These are phyloP conservation scores for Fusarium luffae DNA, from an alignment of 2,329 filamentous ascomycete species.

Conservation along the genomic window DNA sequence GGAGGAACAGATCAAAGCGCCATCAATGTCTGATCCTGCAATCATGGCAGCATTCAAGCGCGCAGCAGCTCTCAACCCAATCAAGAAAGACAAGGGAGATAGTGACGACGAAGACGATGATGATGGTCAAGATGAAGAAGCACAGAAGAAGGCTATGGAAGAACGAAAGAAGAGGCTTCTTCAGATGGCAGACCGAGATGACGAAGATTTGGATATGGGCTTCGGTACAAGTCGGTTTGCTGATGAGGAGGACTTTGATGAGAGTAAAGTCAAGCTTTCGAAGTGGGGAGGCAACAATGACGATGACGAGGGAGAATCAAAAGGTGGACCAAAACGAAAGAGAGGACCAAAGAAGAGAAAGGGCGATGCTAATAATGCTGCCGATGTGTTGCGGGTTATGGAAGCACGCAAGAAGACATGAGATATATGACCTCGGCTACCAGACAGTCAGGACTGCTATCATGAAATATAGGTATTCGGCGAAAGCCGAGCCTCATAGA, in stretches of 20 bases:
- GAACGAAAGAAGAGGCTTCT: constrained; percentile 81
- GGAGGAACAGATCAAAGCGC: constrained; percentile 61
- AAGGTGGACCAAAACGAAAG: constrained; percentile 69
- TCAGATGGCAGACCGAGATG: constrained; percentile 78
- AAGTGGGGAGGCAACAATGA: constrained; percentile 70
- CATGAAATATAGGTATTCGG: constrained; percentile 22
- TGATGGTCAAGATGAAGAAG: constrained; percentile 52
- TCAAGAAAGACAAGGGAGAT: constrained; percentile 52
- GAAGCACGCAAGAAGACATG: constrained; percentile 64
- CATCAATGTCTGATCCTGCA: constrained; percentile 76
- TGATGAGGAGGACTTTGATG: constrained; percentile 86
- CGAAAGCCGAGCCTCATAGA: constrained; percentile 13
- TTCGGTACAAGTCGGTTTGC: constrained; percentile 90
- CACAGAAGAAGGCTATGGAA: constrained; percentile 66
- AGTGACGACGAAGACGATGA: constrained; percentile 38
- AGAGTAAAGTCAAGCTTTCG: constrained; percentile 73
- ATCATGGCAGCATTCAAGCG: constrained; percentile 88
- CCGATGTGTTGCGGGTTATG: constrained; percentile 83
- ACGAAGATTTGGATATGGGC: constrained; percentile 92
- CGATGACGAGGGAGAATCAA: constrained; percentile 56
- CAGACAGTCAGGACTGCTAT: constrained; percentile 1
- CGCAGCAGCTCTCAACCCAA: constrained; percentile 73
- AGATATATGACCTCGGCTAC: constrained; percentile 2
- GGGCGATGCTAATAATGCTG: constrained; percentile 80
- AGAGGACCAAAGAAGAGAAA: constrained; percentile 80